Conservation (phyloP, 768 basidiomycete genomes). For the Solioccasus polychromus region DNA sequence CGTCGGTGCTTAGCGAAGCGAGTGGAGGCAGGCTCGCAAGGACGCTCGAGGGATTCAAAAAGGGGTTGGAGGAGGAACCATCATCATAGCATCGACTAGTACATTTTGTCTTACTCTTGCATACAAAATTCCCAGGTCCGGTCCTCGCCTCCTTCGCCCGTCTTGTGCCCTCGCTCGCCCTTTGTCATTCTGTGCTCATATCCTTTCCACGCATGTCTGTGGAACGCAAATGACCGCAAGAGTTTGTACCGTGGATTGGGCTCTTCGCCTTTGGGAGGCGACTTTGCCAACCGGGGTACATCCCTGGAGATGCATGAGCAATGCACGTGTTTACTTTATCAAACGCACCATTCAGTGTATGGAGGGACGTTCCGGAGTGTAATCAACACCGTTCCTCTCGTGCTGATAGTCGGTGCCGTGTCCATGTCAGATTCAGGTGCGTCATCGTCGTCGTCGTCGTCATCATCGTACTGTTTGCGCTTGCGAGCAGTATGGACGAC, state of each 20-base stretch:
- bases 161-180: slow-evolving; percentile 71
- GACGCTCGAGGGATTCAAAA: slow-evolving; percentile 73
- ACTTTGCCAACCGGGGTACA: slow-evolving; percentile 70
- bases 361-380: slow-evolving; percentile 85
- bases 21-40: slow-evolving; percentile 66
- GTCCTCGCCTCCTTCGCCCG: slow-evolving; percentile 73
- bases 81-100: slow-evolving; percentile 18
- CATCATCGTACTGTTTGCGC: slow-evolving; percentile 41
- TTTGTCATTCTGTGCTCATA: slow-evolving; percentile 96
- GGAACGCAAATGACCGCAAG: slow-evolving; percentile 79
- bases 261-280: slow-evolving; percentile 54
- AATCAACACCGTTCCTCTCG: slow-evolving; percentile 75
- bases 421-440: slow-evolving; percentile 17
- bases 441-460: slow-evolving; percentile 40
- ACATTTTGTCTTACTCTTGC: slow-evolving; percentile 20
- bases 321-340: slow-evolving; percentile 6
- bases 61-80: slow-evolving; percentile 53
- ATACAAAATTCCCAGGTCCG: slow-evolving; percentile 88
- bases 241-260: slow-evolving; percentile 68
- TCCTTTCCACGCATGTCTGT: slow-evolving; percentile 67
- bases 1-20: slow-evolving; percentile 66
- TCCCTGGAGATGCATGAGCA: slow-evolving; percentile 49
- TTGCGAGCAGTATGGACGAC: slow-evolving; percentile 37
- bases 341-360: slow-evolving; percentile 77
- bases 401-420: background rate